Base-by-base conservation (phyloP, 345 rosid genomes). In the Eucalyptus marginata region DNA sequence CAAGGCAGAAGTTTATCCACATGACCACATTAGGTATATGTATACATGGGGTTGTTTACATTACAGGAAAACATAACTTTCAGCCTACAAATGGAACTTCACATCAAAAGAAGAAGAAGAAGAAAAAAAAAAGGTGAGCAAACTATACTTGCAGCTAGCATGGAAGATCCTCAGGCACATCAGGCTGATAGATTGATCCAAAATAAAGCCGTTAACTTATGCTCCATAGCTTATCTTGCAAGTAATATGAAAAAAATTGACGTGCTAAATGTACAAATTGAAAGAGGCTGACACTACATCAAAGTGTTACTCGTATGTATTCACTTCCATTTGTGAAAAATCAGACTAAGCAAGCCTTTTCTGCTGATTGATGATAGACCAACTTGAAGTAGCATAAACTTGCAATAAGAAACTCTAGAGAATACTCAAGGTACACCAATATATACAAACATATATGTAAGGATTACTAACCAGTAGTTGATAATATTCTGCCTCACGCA, bases 401-500 rank as follows among this genome's bases (percentile, higher is more conserved):
- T 43, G 15, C 33, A 59, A 43, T 47, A 56, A 86, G 24, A 68
- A 76, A 40, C 46, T 76, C 29, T 46, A 54, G 25, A 17, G 50
- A 47, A 62, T 9, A 86, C 47, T 40, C 44, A 31, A 76, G 29
- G 84, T 40, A 43, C 47, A 76, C 47, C 5, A 13, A 88, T 36
- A 49, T 86, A 40, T 58, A 66, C 36, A 79, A 59, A 87, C 29
- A 14, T n/a, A 86, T 79, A 13, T 56, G 86, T 83, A 88, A 87
- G 80, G 89, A 88, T 51, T 68, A 86, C 97, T 91, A 93, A 97
- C 99, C 86, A 95, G 95, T 52, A 97, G 92, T 91, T 96, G 99
- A 89, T 95, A 97, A 91, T 96, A 96, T 91, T 96, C 98, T 71
- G 97, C 98, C 93, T 97, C 99, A 25, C 96, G 94, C 86, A 94